Base-by-base conservation (phyloP, 2,329 filamentous ascomycete genomes). In the Exophiala viscosa region DNA sequence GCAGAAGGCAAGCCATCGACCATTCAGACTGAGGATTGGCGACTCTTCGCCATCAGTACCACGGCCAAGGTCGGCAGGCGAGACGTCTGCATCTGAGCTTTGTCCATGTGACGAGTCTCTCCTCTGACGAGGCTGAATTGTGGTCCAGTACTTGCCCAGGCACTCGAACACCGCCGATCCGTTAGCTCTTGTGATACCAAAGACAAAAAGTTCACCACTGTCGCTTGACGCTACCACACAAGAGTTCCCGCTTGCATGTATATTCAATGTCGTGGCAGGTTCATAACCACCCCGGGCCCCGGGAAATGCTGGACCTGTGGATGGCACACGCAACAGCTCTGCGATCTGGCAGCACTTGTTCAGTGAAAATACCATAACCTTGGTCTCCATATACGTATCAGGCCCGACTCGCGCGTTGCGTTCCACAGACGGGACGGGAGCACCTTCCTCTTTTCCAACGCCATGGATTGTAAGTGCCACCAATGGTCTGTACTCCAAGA, bases 101-200 rank as follows among this genome's bases (percentile, higher is more conserved):
- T 64, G 71, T 10, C 72, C 74, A 15, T 75, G 76, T 10, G 68
- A 69, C 10, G 75, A 77, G 51, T 74, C 71, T 52, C 74, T 68
- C 43, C 74, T 68, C 23, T 63, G 58, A 46, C 66, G 67, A 11
- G 67, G 80, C 65, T 93, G 88, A 23, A 96, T 75, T 40, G 84
- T 85, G 0, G 93, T 96, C 93, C 93, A 99, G 14, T 95, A 74
- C 71, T 99, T 99, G 15, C 86, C 91, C 50, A 93, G 76, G 63
- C 90, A 96, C 53, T 76, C 74, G 65, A 83, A 86, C 11, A 58
- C 54, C 31, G 57, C 59, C 9, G 57, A 51, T 13, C 55, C 52
- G 11, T 59, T 60, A 41, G 60, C 59, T 18, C 50, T 55, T 34
- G 57, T 61, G 48, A 68, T 57, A 31, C 75, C 67, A 79, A 85